Conservation (phyloP, 495 filamentous ascomycete genomes). For the Xylaria acuta region DNA sequence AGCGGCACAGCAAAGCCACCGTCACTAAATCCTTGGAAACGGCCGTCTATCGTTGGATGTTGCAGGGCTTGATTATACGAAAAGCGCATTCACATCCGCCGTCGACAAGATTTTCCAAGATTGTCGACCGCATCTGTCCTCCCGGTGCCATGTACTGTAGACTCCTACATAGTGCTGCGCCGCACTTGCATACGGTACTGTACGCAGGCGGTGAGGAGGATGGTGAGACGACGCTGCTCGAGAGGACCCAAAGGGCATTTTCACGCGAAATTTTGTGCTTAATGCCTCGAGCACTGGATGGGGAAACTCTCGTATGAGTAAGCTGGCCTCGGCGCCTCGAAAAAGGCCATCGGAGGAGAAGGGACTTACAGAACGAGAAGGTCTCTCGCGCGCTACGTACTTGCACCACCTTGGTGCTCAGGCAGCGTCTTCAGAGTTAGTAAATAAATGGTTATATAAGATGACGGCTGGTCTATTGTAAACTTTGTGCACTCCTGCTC, state of each 20-base stretch:
- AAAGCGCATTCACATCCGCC: background rate
- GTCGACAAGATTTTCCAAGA: background rate
- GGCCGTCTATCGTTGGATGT: background rate
- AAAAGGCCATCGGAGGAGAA: background rate
- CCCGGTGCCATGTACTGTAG: background rate
- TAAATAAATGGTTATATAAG: slow-evolving; percentile 11
- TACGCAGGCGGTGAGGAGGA: slow-evolving; percentile 8
- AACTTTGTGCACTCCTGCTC: background rate
- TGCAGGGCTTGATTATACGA: background rate
- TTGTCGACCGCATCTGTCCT: background rate
- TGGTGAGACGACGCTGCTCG: no score
- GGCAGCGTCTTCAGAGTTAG: background rate
- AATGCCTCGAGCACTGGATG: background rate
- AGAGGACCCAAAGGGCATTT: background rate
- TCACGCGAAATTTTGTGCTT: background rate
- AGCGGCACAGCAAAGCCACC: slow-evolving; percentile 9
- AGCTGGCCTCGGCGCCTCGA: background rate
- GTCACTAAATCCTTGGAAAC: background rate
- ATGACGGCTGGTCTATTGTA: background rate
- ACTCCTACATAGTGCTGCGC: background rate
- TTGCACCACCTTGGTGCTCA: background rate
- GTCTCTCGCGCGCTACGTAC: background rate
- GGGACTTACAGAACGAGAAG: background rate
- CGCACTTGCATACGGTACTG: background rate
- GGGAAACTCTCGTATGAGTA: background rate